Percentiles rank a stretch among this genome's conserved stretches.
phyloP scores from a whole-genome alignment of 345 rosid genomes.

The Sapria himalayana region DNA sequence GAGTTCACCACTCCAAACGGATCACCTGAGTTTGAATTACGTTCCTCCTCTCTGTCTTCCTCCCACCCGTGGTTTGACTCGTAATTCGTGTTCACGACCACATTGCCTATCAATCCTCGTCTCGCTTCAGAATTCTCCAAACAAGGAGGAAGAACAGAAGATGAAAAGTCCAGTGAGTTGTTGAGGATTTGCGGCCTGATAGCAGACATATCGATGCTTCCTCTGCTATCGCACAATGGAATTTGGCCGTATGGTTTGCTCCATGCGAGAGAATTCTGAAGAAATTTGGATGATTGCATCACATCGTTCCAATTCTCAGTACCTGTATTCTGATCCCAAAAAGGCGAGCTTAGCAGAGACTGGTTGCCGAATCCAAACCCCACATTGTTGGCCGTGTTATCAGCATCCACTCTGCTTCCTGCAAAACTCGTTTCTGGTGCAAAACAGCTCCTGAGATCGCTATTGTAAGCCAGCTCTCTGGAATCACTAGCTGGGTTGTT shows the following conservation, averaged over 20 bases:
- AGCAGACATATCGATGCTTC: conserved; percentile 12
- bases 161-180: conserved; percentile 18
- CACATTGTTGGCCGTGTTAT: too few species aligned
- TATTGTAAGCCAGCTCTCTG: too few species aligned
- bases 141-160: conserved; percentile 15
- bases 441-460: too few species aligned
- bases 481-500: too few species aligned
- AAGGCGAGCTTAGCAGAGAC: too few species aligned
- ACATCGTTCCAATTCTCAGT: conserved; percentile 30
- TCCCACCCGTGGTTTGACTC: conserved; percentile 27
- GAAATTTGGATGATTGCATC: conserved; percentile 21
- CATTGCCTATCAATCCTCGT: conserved; percentile 18
- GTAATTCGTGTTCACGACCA: conserved; percentile 18
- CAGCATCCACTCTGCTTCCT: too few species aligned
- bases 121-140: conserved; percentile 21
- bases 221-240: conserved; percentile 13
- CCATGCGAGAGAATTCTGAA: conserved; percentile 25
- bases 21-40: conserved; percentile 11
- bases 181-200: conserved; percentile 16
- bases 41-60: conserved; percentile 20
- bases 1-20: conserved; percentile 18
- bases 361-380: too few species aligned
- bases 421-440: too few species aligned
- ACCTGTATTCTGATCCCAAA: conserved; percentile 23
- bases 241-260: conserved; percentile 19